Evolutionary conservation across 805 yeast species (phyloP), one percentile per base, ranked within the genome.

Genomic region (Cyberlindnera bimundalis): DNA sequence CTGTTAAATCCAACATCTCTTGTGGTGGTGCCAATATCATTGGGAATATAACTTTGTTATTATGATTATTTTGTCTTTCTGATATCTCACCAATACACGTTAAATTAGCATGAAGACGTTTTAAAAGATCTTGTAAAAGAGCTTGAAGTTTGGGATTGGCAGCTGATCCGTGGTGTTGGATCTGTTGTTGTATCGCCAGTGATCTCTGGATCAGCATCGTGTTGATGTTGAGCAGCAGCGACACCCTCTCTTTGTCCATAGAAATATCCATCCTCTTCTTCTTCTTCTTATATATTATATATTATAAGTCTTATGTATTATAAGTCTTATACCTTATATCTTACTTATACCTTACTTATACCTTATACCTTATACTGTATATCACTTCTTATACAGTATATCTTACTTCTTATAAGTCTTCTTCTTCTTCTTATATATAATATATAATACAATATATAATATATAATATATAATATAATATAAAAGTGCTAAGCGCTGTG

Each of bases 21-120:
- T 52, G 55, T 6, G 60, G 60, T 4, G 60, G 54, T 11, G 46
- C 42, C 39, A 57, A 26, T 2, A 57, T 54, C 15, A 38, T 36
- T 4, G 61, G 61, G 24, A 45, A 57, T n/a, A 55, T 45, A 2
- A 42, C 30, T 27, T 50, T 49, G 21, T 31, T 20, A 4, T 29
- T 20, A 33, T 49, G 35, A 9, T 36, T 50, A 33, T 48, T 53
- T 21, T 51, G 52, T 28, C 46, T 55, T 21, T 57, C 61, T 7
- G 53, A 46, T 1, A 57, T 35, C 23, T 57, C 61, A 0, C 60
- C 61, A 28, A 57, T 57, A 35, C 61, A 57, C 2, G 60, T 54
- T 7, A 57, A 35, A 28, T 57, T 57, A 2, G 61, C 48, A 28
- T 57, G 61, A 4, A 57, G 35, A 37, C 61, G 45, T 25, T 57